A percentile compares a stretch with the other conserved stretches of the same genome.
Evolutionary conservation across 2,329 filamentous ascomycete species (phyloP).

Genomic region (Sclerotinia subarctica): DNA sequence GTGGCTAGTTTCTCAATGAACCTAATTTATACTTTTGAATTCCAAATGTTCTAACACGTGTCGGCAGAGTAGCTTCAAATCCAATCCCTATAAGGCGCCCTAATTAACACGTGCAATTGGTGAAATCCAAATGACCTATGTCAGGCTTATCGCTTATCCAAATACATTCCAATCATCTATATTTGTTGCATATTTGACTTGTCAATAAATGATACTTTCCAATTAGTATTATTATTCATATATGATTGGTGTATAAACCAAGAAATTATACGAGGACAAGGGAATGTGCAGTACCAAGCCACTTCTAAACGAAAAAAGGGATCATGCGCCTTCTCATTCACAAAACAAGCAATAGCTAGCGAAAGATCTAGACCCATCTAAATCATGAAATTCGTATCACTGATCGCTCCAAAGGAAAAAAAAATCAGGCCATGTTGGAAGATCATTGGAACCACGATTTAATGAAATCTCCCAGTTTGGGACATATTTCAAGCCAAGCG

Average conservation of each 20-base stretch:
- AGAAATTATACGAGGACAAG: background rate
- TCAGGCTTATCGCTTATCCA: background rate
- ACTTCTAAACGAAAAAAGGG: background rate
- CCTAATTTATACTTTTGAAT: slow-evolving; percentile 6
- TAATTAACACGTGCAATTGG: background rate
- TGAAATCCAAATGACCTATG: background rate
- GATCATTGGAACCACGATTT: slow-evolving; percentile 9
- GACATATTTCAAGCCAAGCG: background rate
- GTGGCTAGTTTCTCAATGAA: background rate
- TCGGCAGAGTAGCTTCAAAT: background rate
- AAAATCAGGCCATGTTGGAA: slow-evolving; percentile 19
- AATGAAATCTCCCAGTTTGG: slow-evolving; percentile 10
- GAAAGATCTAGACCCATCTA: slow-evolving; percentile 17
- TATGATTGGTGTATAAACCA: background rate
- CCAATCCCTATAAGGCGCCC: background rate
- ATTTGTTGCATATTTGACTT: background rate
- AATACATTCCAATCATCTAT: background rate
- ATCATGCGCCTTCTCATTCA: background rate
- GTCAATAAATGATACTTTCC: no score
- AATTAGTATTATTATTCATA: background rate
- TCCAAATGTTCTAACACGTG: background rate
- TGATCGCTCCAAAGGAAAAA: slow-evolving; percentile 1
- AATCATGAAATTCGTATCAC: slow-evolving; percentile 18
- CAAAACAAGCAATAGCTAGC: slow-evolving; percentile 10
- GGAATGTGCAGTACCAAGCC: slow-evolving; percentile 4